Evolutionary conservation across 345 rosid genomes (phyloP).

Genomic region (Camelina neglecta): DNA sequence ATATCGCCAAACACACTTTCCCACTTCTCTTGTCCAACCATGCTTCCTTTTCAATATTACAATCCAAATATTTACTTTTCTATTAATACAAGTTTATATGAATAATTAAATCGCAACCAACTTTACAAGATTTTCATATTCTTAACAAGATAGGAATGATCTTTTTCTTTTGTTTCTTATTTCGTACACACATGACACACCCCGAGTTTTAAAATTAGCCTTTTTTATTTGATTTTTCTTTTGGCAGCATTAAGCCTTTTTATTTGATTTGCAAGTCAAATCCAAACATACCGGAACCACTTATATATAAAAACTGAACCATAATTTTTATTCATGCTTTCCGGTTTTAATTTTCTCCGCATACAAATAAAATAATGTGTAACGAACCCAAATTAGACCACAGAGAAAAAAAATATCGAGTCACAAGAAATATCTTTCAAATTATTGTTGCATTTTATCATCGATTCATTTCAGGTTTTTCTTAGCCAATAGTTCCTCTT

Average conservation of each 20-base stretch:
- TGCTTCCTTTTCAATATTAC: constrained; percentile 53
- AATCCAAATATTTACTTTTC: constrained; percentile 37
- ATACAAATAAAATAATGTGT: background rate
- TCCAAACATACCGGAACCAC: constrained; percentile 29
- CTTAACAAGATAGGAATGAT: background rate
- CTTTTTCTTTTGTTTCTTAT: constrained; percentile 6
- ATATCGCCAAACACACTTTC: constrained; percentile 63
- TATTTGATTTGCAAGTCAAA: constrained; percentile 10
- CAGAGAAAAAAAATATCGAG: background rate
- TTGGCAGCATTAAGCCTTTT: background rate
- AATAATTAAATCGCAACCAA: constrained; percentile 12
- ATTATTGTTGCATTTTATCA: background rate
- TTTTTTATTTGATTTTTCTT: constrained; percentile 2
- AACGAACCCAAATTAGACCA: background rate
- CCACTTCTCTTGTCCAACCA: constrained; percentile 87
- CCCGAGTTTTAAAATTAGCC: background rate
- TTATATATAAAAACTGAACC: background rate
- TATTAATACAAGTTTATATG: background rate
- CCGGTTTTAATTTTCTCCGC: background rate
- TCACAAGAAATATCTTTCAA: background rate
- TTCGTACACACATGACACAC: constrained; percentile 35
- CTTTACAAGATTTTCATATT: background rate
- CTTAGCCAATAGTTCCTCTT: background rate
- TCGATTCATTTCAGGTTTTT: background rate
- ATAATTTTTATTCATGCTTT: constrained; percentile 4